phyloP scores from a whole-genome alignment of 192 early-diverging fungal species.

The Backusella australiensis region DNA sequence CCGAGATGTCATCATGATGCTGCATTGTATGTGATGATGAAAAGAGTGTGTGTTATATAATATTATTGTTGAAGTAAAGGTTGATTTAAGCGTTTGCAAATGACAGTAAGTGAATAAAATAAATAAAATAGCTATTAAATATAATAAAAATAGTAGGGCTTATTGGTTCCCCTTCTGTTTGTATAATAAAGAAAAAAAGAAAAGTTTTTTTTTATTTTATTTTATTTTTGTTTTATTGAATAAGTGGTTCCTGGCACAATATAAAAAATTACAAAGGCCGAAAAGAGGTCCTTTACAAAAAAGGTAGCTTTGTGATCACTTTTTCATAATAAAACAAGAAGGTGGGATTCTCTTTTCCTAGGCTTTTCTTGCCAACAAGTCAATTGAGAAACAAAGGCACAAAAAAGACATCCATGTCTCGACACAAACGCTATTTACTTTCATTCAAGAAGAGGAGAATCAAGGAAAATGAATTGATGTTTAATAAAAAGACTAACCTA shows the following conservation, averaged over 20 bases:
- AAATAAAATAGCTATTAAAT: not conserved
- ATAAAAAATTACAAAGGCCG: slow-evolving; percentile 5
- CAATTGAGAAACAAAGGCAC: not conserved
- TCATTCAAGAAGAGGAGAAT: not conserved
- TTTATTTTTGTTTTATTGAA: not conserved
- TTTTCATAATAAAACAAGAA: not conserved
- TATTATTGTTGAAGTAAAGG: not conserved
- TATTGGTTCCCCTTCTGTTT: not conserved
- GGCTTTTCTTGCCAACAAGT: not conserved
- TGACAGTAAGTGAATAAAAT: not conserved
- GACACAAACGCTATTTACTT: not conserved
- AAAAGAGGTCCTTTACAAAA: not conserved
- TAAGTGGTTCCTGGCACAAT: not conserved
- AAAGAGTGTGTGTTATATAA: not conserved
- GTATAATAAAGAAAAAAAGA: not conserved
- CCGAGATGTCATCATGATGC: slow-evolving; percentile 70
- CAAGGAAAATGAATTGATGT: not conserved
- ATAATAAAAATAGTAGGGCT: not conserved
- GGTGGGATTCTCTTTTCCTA: not conserved
- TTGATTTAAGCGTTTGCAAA: not conserved
- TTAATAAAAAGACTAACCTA: not conserved
- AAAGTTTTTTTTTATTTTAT: not conserved
- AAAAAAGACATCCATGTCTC: not conserved
- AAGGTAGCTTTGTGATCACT: not conserved
- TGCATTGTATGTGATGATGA: slow-evolving; percentile 6